Conservation (phyloP, 192 early-diverging fungal species). For the Fimicolochytrium jonesii region DNA sequence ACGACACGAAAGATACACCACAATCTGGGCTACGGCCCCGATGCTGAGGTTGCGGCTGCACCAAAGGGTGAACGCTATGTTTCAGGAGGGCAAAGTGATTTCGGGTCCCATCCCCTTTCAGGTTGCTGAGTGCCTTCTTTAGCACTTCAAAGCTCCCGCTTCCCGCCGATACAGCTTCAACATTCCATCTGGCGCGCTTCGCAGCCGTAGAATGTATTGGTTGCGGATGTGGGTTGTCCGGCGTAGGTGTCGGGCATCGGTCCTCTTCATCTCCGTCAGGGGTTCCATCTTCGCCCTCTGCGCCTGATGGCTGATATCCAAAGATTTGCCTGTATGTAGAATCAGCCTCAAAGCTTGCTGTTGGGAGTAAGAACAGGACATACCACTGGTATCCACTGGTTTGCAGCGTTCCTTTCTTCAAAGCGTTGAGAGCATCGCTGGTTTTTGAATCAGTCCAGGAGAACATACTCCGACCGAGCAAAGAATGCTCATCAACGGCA, state of each 20-base stretch:
- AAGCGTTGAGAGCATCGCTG: neutral
- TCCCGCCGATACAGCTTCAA: conserved; percentile 13
- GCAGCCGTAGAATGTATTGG: neutral
- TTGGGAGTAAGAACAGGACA: too few relatives aligned
- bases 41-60: too few relatives aligned
- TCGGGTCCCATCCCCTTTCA: neutral
- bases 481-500: too few relatives aligned
- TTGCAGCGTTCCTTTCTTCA: too few relatives aligned
- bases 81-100: neutral
- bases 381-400: too few relatives aligned
- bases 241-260: conserved; percentile 23
- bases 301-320: conserved; percentile 6
- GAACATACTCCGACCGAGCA: conserved; percentile 19
- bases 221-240: conserved; percentile 22
- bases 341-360: neutral
- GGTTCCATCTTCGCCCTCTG: neutral
- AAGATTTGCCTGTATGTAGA: conserved; percentile 13
- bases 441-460: conserved; percentile 15
- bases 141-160: conserved; percentile 6
- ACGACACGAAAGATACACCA: too few relatives aligned
- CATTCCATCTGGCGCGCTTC: neutral
- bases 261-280: conserved; percentile 15
- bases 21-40: too few relatives aligned
- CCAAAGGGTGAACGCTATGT: too few relatives aligned
- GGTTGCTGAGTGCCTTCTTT: conserved; percentile 4